phyloP scores from a whole-genome alignment of 306 rosid genomes.

The Cajanus cajan region DNA sequence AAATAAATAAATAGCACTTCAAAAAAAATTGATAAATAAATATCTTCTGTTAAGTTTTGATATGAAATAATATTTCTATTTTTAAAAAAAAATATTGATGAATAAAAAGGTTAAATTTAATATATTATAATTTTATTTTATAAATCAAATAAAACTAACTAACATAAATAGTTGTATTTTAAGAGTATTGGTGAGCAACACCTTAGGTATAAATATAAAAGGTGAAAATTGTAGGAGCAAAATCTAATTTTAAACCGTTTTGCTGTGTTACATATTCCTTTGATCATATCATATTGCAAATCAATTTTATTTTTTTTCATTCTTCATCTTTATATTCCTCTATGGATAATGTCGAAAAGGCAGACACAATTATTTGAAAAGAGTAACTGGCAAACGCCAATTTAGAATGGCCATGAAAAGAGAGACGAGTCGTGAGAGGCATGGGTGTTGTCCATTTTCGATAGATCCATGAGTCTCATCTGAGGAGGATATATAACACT shows the following conservation, averaged over 20 bases:
- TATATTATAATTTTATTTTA: too few species aligned
- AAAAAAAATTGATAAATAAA: too few species aligned
- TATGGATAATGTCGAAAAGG: neutral
- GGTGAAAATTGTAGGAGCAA: neutral
- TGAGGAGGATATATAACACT: conserved; percentile 27
- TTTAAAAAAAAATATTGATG: too few species aligned
- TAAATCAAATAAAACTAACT: too few species aligned
- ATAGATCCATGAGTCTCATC: conserved; percentile 8
- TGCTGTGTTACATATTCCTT: neutral
- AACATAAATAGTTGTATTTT: too few species aligned
- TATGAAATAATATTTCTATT: too few species aligned
- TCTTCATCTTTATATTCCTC: neutral
- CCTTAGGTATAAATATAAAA: neutral
- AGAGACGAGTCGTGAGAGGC: neutral
- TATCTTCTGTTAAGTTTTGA: too few species aligned
- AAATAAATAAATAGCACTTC: too few species aligned
- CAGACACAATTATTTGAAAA: neutral
- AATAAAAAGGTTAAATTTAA: too few species aligned
- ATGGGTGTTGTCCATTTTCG: neutral
- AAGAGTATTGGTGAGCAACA: neutral
- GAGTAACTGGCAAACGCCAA: neutral
- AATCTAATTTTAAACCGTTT: neutral
- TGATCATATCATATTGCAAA: neutral
- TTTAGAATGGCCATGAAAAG: neutral
- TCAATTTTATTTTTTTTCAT: neutral